phyloP scores from a whole-genome alignment of 257 asterid species.

The Nemophila menziesii region DNA sequence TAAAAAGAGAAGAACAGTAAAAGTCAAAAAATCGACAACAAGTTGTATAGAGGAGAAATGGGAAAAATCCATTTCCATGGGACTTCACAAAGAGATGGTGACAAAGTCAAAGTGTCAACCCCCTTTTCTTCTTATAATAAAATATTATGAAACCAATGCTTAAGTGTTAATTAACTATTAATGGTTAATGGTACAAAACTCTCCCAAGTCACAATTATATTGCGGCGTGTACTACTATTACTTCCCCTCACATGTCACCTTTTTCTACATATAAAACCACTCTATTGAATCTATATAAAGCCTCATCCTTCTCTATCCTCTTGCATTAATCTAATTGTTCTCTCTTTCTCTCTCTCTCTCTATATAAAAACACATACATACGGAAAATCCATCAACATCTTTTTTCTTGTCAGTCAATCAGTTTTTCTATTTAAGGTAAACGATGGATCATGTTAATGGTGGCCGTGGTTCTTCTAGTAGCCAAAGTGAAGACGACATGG shows the following conservation, averaged over 20 bases:
- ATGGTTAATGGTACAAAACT: conserved; percentile 4
- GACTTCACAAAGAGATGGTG: conserved; percentile 2
- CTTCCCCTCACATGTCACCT: conserved; percentile 17
- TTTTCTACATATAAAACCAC: conserved; percentile 29
- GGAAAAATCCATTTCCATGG: conserved; percentile 1
- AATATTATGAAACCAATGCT: not conserved
- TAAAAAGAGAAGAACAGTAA: too few species aligned
- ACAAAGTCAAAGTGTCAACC: conserved; percentile 62
- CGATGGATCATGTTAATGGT: conserved; percentile 27
- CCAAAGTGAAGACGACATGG: conserved; percentile 27
- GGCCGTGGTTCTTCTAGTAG: conserved; percentile 11
- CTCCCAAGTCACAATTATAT: not conserved
- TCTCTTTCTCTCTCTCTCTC: conserved; percentile 3
- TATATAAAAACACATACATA: not conserved
- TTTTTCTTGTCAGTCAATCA: conserved; percentile 17
- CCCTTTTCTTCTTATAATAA: not conserved
- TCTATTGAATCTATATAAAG: conserved; percentile 40
- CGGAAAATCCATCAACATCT: conserved; percentile 5
- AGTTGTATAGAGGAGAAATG: not conserved
- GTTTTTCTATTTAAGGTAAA: conserved; percentile 6
- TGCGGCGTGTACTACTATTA: conserved; percentile 33
- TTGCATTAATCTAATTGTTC: conserved; percentile 19
- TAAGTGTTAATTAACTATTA: conserved; percentile 14
- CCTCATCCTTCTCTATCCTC: conserved; percentile 28
- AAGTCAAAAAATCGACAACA: not conserved